Evolutionary conservation across 148 eudicot genomes (phyloP), one percentile per base, ranked within the genome.

Genomic region (Vaccinium darrowii): DNA sequence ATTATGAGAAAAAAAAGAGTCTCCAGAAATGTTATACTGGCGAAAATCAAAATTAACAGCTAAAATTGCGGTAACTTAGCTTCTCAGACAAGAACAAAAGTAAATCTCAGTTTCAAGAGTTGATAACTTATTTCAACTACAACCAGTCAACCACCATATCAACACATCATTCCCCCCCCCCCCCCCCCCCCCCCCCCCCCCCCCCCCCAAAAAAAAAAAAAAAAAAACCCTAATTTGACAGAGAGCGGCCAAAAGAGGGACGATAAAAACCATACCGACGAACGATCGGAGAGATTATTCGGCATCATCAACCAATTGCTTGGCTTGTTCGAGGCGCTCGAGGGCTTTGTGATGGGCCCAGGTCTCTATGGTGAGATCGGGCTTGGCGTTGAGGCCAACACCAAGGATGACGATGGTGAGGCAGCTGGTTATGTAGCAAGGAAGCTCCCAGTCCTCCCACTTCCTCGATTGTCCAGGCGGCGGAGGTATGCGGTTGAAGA

Each of bases 401-500:
- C 99, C 98, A 7, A 97, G 96, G 88, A 95, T 97, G 83, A 95
- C 94, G 85, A 97, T 94, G 36, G 99, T 93, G 85, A 97, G 90
- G 88, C 95, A 97, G 88, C 98, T 93, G 79, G 99, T 95, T 88
- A 97, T 81, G 90, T 97, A 97, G 88, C 99, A 97, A 12, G 99
- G 99, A 1, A 97, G 90, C 84, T 97, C 99, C 98, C 98, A 97
- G 56, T 97, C 99, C 79, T 97, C 99, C 99, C 99, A 97, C 58
- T 92, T 92, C 3, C 98, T 87, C 7, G 96, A 82, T 27, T 94
- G 93, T 1, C 99, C 99, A 0, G 98, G 94, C 13, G 98, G 95
- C 7, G 84, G 89, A 9, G 99, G 99, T 0, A 93, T 85, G 11
- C 95, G 90, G 88, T 92, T 94, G 82, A 93, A 85, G 90, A 95